Base-by-base conservation (phyloP, 176 grass and related monocot genomes). In the Guadua angustifolia region DNA sequence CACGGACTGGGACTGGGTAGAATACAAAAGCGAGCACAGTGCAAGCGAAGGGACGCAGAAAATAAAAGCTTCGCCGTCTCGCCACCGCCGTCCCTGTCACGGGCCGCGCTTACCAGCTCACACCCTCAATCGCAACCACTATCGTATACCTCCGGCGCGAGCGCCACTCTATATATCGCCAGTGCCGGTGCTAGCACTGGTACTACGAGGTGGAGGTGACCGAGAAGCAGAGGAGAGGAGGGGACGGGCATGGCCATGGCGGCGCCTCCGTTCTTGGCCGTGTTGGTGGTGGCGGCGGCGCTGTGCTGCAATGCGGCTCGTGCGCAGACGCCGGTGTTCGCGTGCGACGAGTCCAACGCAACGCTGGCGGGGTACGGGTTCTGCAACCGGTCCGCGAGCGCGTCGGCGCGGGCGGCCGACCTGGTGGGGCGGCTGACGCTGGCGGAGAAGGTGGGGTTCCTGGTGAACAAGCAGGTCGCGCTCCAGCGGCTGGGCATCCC, bases 371-470 rank as follows among this genome's bases (percentile, higher is more conserved):
- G 15, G 38, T 87, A 91, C 49, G 93, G 87, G 76, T 98, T 98
- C 89, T 98, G 95, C 85, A 80, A 95, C 79, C 55, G 71, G 62
- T 83, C 89, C 22, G 57, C 36, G 73, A 5, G 85, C 52, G 69
- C 33, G 64, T 59, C 91, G 57, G 87, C 69, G 42, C 69, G 95
- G 2, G 91, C 82, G 9, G 75, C 49, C 19, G 91, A 98, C 82
- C 85, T 98, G 72, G 80, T 86, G 45, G 50, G 76, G 45, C 85
- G 91, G 75, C 89, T 98, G 33, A 92, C 91, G 72, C 86, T 95
- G 91, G 44, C 69, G 84, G 95, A 98, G 89, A 98, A 95, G 85
- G 88, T 92, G 17, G 93, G 87, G 71, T 98, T 98, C 79, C 79
- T 98, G 82, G 93, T 91, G 81, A 84, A 88, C 93, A 85, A 87